Conservation (phyloP, 2,329 filamentous ascomycete species). For the Diaporthe sp. region DNA sequence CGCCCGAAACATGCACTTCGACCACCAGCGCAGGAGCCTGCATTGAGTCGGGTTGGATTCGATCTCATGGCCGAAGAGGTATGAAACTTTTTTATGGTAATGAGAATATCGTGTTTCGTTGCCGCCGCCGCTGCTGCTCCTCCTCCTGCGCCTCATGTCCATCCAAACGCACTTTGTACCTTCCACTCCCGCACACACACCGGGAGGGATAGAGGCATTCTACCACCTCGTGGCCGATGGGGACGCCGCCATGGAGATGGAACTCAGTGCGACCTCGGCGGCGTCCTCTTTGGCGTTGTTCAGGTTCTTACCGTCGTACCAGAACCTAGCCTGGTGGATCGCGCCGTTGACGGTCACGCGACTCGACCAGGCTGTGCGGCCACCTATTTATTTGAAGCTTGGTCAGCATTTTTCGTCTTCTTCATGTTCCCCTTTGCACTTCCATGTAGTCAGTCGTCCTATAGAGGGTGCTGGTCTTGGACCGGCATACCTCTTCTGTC, state of each 20-base stretch:
- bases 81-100: too few species aligned
- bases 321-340: slow-evolving; percentile 79
- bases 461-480: too few species aligned
- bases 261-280: slow-evolving; percentile 81
- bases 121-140: too few species aligned
- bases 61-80: too few species aligned
- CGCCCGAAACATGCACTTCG: too few species aligned
- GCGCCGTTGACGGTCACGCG: slow-evolving; percentile 77
- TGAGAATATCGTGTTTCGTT: too few species aligned
- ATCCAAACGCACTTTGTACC: too few species aligned
- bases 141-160: too few species aligned
- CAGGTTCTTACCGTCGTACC: slow-evolving; percentile 90
- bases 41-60: too few species aligned
- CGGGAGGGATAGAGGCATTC: too few species aligned
- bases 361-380: slow-evolving; percentile 91
- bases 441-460: neutral
- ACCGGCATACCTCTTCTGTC: slow-evolving; percentile 46
- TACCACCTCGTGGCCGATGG: slow-evolving; percentile 49
- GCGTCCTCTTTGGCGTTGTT: slow-evolving; percentile 92
- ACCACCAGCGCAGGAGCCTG: too few species aligned
- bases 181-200: neutral
- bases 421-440: neutral
- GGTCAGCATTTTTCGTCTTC: neutral
- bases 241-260: slow-evolving; percentile 52
- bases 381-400: slow-evolving; percentile 65